Conservation (phyloP, 768 basidiomycete genomes). For the Leucocoprinus birnbaumii region DNA sequence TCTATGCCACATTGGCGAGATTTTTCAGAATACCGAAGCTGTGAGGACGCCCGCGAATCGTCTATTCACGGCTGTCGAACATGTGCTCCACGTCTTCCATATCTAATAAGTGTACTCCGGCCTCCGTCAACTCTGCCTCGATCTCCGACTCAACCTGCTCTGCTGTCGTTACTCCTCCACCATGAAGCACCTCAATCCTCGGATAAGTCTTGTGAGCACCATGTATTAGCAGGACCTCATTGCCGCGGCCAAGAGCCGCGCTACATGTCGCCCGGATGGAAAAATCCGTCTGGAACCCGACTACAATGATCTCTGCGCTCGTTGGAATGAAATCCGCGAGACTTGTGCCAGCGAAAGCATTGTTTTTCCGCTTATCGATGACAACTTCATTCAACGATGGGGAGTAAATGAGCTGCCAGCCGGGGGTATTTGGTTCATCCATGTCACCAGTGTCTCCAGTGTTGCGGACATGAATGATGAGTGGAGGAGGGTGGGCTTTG, state of each 20-base stretch:
- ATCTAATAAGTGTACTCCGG: conserved; percentile 60
- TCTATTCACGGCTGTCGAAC: conserved; percentile 44
- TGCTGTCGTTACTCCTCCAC: conserved; percentile 52
- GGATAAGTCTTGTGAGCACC: conserved; percentile 71
- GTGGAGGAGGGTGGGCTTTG: conserved; percentile 41
- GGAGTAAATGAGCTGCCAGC: conserved; percentile 61
- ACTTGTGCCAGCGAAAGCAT: conserved; percentile 61
- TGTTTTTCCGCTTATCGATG: conserved; percentile 68
- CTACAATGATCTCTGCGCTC: conserved; percentile 62
- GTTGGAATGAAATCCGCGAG: conserved; percentile 46
- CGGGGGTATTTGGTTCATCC: conserved; percentile 52
- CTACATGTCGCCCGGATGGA: conserved; percentile 58
- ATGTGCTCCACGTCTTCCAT: conserved; percentile 63
- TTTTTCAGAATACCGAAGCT: neutral
- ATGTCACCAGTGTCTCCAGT: conserved; percentile 57
- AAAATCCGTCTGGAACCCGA: conserved; percentile 68
- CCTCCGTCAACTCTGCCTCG: conserved; percentile 66
- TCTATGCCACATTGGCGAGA: neutral
- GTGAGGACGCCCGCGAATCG: neutral
- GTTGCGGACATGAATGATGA: conserved; percentile 69
- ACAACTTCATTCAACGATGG: conserved; percentile 50
- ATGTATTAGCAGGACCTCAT: conserved; percentile 59
- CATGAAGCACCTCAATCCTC: conserved; percentile 59
- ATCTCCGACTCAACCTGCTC: conserved; percentile 52
- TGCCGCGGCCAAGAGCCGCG: conserved; percentile 59